Base-by-base conservation (phyloP, 371 early-diverging fungal species). In the Lichtheimia ramosa region DNA sequence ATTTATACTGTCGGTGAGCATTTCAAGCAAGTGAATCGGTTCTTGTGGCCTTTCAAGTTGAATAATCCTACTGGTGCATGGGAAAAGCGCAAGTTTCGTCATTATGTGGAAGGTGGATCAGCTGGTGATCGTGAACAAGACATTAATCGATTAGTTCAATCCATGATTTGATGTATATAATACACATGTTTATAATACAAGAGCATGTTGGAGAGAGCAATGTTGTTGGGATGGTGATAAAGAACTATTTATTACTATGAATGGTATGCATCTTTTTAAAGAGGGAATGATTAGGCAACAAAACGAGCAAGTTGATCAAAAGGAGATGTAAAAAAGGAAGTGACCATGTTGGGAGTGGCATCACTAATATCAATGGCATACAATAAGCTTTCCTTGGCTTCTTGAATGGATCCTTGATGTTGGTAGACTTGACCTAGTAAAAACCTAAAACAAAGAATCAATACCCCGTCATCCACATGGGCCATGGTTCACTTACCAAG, bases 11-110 rank as follows among this genome's bases (percentile, higher is more conserved):
- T 97, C 65, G 97, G 97, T 18, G 92, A 95, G 50, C 80, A 96
- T 85, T 73, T 77, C 39, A 77, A 77, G 53, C 64, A 68, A 68
- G 98, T 93, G 75, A 95, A 94, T 85, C 92, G 91, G 83, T 99
- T 99, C 83, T 80, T 99, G 64, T 97, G 97, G 95, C 96, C 99
- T 63, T 98, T 99, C 89, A 94, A 94, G 81, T 87, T 99, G 54
- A 92, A 90, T 73, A 93, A 93, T 83, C 99, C 99, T 62, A 96
- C 77, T 63, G 97, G 94, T 61, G 96, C 97, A 51, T 99, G 89
- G 92, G 83, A 81, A 60, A 90, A 88, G 54, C 92, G 95, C 89
- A 99, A 99, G 88, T 80, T 87, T 51, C 84, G 83, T 54, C 96
- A 96, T 88, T 99, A 96, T 80, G 88, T 96, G 43, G 94, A 99